Base-by-base conservation (phyloP, 2,329 filamentous ascomycete species). In the Calcarisporium arbuscula region DNA sequence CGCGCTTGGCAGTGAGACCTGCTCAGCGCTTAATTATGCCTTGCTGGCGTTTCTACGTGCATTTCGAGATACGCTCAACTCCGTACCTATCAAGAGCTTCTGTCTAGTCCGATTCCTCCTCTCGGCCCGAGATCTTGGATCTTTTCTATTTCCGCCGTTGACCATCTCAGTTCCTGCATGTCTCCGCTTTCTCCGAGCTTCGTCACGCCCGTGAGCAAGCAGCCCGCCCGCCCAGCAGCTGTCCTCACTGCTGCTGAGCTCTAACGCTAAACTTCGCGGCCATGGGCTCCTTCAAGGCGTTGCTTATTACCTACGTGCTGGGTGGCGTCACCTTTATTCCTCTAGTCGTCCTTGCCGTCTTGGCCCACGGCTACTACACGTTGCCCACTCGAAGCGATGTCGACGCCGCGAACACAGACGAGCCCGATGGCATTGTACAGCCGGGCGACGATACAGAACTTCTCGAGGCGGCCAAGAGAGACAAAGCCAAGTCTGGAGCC, bases 251-350 rank as follows among this genome's bases (percentile, higher is more conserved):
- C 26, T 35, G 32, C 28, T 35, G 19, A 10, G 16, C 32, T 12
- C 20, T 16, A 14, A 25, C 22, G 22, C 22, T 9, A 9, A 17
- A 12, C 6, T n/a, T 16, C 35, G 22, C 26, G 19, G 53, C 51
- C 46, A 76, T 77, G 72, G 64, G 62, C 42, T 54, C 60, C 49
- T 74, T 70, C 63, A 64, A 64, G 20, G 56, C 56, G 48, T 79
- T 90, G 53, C 67, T 94, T 45, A 59, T 83, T 53, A 73, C 83
- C 57, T 95, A 95, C 68, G 57, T 94, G 46, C 63, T 94, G 39
- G 89, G 89, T 60, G 90, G 89, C 51, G 58, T 95, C 53, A 95
- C 89, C 38, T 90, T 95, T 56, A 56, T 95, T 39, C 89, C 89
- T 19, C 66, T 94, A 4, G 50, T 88, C 40, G 43, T 89, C 34